Conservation (phyloP, 139 green algal genomes). For the Chlorella sp. region DNA sequence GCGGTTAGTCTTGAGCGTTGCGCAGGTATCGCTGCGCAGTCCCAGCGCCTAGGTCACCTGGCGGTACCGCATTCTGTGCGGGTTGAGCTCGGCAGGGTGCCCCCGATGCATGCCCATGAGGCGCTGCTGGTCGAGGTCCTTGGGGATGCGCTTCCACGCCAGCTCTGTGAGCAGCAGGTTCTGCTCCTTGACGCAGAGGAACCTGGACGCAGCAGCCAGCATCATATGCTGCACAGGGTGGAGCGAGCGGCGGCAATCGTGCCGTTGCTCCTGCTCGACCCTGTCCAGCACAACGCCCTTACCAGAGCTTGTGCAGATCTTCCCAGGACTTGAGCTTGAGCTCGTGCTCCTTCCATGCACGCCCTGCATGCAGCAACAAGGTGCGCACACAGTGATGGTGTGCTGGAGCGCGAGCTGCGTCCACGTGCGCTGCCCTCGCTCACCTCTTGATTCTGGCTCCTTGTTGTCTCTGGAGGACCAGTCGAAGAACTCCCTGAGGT, state of each 20-base stretch:
- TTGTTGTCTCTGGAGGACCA: slow-evolving; percentile 13
- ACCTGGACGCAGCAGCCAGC: slow-evolving; percentile 14
- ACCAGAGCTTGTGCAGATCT: slow-evolving; percentile 30
- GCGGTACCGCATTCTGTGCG: slow-evolving; percentile 21
- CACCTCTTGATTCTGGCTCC: slow-evolving; percentile 2
- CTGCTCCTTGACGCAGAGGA: slow-evolving; percentile 35
- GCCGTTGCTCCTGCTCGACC: too few relatives aligned
- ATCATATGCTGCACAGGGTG: not conserved
- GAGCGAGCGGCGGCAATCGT: too few relatives aligned
- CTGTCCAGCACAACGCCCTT: too few relatives aligned
- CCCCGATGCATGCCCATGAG: slow-evolving; percentile 7
- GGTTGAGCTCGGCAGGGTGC: slow-evolving; percentile 7
- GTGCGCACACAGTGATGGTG: not conserved
- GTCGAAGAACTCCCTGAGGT: slow-evolving; percentile 25
- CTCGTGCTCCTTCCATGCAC: slow-evolving; percentile 24
- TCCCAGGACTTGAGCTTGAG: slow-evolving; percentile 25
- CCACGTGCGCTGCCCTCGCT: not conserved
- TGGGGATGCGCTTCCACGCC: slow-evolving; percentile 18
- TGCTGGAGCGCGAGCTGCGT: not conserved
- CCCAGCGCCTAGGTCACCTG: too few relatives aligned
- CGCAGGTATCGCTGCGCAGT: too few relatives aligned
- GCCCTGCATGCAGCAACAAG: slow-evolving; percentile 10
- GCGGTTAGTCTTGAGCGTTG: not conserved
- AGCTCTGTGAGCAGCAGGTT: slow-evolving; percentile 44
- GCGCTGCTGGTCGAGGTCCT: slow-evolving; percentile 18